Base-by-base conservation (phyloP, 352 stramenopile species). In the Phytophthora idaei region DNA sequence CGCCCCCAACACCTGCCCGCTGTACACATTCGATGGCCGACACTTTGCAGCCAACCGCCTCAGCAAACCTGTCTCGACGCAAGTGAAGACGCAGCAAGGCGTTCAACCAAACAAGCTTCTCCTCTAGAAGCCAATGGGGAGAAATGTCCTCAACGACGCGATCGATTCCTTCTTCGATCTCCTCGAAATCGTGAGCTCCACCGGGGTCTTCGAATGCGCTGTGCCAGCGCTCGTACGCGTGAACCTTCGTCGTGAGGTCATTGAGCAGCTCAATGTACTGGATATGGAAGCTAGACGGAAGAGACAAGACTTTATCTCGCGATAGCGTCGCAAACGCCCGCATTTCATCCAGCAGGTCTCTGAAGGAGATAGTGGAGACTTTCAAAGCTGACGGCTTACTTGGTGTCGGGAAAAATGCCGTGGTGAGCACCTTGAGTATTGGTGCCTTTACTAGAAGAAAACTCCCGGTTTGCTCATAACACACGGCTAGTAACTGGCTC, bases 141-240 rank as follows among this genome's bases (percentile, higher is more conserved):
- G 83, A 90, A n/a, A 94, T 80, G 12, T 79, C 76, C 10, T 81
- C 61, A 9, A 82, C 58, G 10, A 92, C 57, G 1, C 64, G 63
- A 32, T 81, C 73, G 1, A 91, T 27, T 0, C 67, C 86, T 64
- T 94, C 83, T 73, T 91, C 80, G n/a, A 94, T 76, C 17, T 80
- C 78, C 59, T 94, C 85, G 8, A 71, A 74, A 46, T 91, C 81
- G 7, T 77, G 51, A 14, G 63, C 46, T 21, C 42, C 57, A 15
- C 67, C 48, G 1, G 67, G 50, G 9, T 58, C 57, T 14, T 73
- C 64, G 37, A 84, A 67, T 1, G 74, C 83, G 4, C 45, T 50
- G 34, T 74, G 64, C 82, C 84, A 92, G 41, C 74, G 74, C 27
- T 90, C 80, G 21, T 80, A 90, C 0, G 83, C 71, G 41, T 85